Percentiles rank a stretch among this genome's conserved stretches.
phyloP scores from a whole-genome alignment of 352 stramenopile genomes.

The Phytophthora cactorum region DNA sequence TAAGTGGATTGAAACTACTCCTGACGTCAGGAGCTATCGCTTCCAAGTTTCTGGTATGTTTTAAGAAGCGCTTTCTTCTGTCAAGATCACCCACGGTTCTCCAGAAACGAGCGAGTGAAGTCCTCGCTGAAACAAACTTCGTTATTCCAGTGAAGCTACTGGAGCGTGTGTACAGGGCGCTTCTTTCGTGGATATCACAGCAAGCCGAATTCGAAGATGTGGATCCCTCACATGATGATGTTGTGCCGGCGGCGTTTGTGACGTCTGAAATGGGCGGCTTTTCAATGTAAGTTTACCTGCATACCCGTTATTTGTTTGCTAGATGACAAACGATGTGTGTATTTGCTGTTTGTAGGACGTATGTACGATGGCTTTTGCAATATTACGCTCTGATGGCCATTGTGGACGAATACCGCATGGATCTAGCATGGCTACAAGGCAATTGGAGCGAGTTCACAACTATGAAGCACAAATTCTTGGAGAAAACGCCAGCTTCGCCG shows the following conservation, averaged over 20 bases:
- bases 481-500: too few relatives aligned
- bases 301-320: neutral
- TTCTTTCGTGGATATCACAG: neutral
- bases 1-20: neutral
- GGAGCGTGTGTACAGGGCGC: neutral
- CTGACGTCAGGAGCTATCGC: neutral
- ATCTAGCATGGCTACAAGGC: too few relatives aligned
- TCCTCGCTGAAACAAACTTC: neutral
- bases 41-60: neutral
- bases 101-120: neutral
- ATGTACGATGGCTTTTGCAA: neutral
- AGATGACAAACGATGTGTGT: neutral
- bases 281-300: neutral
- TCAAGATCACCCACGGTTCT: neutral
- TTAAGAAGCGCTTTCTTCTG: neutral
- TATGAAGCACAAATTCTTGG: too few relatives aligned
- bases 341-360: neutral
- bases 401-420: neutral
- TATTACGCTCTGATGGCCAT: neutral
- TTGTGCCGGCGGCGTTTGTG: neutral
- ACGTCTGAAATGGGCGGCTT: neutral
- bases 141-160: neutral
- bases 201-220: neutral
- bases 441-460: too few relatives aligned
- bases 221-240: neutral